Percentiles rank a stretch among this genome's conserved stretches.
These are phyloP conservation scores for Xerocomellus amylosporus DNA, from an alignment of 768 basidiomycete genomes.

Conservation along the genomic window DNA sequence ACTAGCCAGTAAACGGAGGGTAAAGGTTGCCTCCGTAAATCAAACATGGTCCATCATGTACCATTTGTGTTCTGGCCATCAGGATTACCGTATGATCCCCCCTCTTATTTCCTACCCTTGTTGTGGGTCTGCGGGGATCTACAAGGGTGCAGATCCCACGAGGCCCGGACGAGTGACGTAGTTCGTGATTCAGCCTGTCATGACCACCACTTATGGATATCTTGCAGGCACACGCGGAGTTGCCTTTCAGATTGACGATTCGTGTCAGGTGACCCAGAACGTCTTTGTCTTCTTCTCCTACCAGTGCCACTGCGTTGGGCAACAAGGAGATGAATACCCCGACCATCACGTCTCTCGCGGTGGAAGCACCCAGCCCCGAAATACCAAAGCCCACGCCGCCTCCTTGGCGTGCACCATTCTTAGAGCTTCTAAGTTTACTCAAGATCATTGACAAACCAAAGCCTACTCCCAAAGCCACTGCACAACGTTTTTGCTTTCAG, in stretches of 20 bases:
- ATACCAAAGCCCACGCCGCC: neutral
- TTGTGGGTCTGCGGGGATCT: neutral
- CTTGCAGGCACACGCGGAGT: constrained; percentile 4
- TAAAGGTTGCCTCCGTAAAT: neutral
- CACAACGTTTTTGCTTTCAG: constrained; percentile 14
- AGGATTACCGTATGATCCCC: neutral
- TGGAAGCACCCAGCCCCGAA: neutral
- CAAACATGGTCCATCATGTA: neutral
- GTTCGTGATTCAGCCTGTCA: neutral
- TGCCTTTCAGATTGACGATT: neutral
- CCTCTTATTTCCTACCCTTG: neutral
- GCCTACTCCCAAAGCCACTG: neutral
- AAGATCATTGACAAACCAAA: neutral
- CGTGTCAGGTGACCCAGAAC: constrained; percentile 4
- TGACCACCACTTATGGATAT: neutral
- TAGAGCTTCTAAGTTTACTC: constrained; percentile 9
- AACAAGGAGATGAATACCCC: neutral
- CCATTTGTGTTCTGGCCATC: neutral
- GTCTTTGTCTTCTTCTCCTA: constrained; percentile 3
- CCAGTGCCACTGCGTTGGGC: constrained; percentile 13
- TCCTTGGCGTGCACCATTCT: constrained; percentile 11
- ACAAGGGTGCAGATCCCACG: neutral
- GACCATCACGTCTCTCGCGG: constrained; percentile 6
- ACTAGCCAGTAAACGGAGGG: neutral
- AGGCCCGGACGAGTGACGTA: neutral